Percentiles rank a stretch among this genome's conserved stretches.
phyloP scores from a whole-genome alignment of 257 asterid genomes.

The Solanum peruvianum region DNA sequence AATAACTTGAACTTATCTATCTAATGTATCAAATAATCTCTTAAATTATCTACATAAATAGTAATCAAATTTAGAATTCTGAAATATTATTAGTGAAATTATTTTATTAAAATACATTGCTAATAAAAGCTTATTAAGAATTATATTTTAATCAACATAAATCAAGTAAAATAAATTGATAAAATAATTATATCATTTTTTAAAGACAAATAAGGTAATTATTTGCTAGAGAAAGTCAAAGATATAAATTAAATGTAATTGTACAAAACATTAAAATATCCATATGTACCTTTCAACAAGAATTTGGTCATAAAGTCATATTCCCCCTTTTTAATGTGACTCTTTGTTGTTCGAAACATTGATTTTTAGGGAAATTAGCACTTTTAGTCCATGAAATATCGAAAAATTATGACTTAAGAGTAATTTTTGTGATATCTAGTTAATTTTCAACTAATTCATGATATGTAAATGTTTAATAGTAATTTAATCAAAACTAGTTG shows the following conservation, averaged over 20 bases:
- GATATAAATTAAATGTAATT: background rate
- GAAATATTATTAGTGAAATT: no score
- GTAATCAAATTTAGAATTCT: no score
- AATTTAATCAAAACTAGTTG: background rate
- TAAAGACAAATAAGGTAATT: background rate
- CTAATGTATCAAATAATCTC: no score
- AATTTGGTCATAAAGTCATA: background rate
- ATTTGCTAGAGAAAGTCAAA: background rate
- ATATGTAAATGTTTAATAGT: no score
- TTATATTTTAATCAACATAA: no score
- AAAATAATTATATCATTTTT: background rate
- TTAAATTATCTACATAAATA: no score
- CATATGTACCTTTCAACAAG: background rate
- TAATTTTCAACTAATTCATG: background rate
- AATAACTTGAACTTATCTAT: no score
- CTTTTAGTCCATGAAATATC: background rate
- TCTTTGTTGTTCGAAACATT: background rate
- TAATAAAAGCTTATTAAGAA: no score
- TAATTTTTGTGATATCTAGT: background rate
- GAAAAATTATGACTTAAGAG: background rate
- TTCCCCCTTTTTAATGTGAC: background rate
- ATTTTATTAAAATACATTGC: no score
- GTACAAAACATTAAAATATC: background rate
- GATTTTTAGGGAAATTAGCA: background rate
- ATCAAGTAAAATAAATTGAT: no score